A percentile compares a stretch with the other conserved stretches of the same genome.
phyloP scores from a whole-genome alignment of 768 basidiomycete species.

The Gloeopeniophorella convolvens region DNA sequence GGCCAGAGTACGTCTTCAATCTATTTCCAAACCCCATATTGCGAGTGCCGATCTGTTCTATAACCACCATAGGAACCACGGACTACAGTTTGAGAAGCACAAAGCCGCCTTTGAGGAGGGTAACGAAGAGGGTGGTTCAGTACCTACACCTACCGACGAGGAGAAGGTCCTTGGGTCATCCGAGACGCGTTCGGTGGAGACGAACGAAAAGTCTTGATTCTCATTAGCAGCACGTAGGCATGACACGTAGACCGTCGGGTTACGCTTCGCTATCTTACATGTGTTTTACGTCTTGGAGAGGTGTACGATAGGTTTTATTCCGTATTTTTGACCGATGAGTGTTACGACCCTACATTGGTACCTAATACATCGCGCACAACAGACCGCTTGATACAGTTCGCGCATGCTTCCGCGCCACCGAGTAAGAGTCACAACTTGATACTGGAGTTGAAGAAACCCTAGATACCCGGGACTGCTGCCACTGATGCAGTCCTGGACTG shows the following conservation, averaged over 20 bases:
- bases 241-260: not conserved
- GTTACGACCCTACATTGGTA: too few species aligned
- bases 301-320: constrained; percentile 4
- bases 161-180: not conserved
- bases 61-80: constrained; percentile 25
- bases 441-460: too few species aligned
- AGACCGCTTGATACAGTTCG: too few species aligned
- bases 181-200: not conserved
- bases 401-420: too few species aligned
- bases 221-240: not conserved
- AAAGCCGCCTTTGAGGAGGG: constrained; percentile 77
- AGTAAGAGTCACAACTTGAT: too few species aligned
- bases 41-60: not conserved
- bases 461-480: too few species aligned
- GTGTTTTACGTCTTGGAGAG: too few species aligned
- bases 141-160: not conserved
- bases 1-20: constrained; percentile 55
- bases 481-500: too few species aligned
- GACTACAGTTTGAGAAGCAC: constrained; percentile 71
- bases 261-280: not conserved
- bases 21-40: too few species aligned
- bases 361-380: too few species aligned
- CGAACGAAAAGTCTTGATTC: not conserved
- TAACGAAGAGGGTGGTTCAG: constrained; percentile 39
- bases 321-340: too few species aligned